Evolutionary conservation across 2,329 filamentous ascomycete genomes (phyloP), one percentile per base, ranked within the genome.

Genomic region (Diaporthe longicolla): DNA sequence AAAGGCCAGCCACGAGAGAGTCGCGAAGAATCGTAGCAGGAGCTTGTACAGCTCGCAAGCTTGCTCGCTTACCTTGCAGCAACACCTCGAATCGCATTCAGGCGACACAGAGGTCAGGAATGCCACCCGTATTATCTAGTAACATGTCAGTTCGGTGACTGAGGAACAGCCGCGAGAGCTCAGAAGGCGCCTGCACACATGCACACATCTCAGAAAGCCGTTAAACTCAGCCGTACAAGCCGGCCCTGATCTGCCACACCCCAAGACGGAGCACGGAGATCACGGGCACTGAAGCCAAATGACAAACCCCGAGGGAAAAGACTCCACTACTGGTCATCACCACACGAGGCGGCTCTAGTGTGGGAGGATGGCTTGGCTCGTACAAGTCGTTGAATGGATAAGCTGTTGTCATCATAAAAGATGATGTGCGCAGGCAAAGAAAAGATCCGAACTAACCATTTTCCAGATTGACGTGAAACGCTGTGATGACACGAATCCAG

Each of bases 291-390:
- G 85, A 88, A 93, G 88, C 88, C 87, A 86, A 86, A 91, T 91
- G n/a, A 91, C 84, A 82, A 83, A 82, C 77, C 76, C 73, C 79
- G 78, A 80, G 80, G 79, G 82, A 82, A 85, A 82, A 90, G 48
- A 93, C 93, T 94, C 90, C 92, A 94, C 93, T 92, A 94, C 93
- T 88, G 82, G 84, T 94, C 92, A 87, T 94, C 84, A 86, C 88
- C 84, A 80, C 83, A 77, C 78, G 79, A 77, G 79, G 79, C 79
- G 82, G 81, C 90, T 94, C 86, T 82, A 89, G 92, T 93, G 90
- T 83, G 92, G 89, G 88, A 94, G 93, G 86, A 89, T 91, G 89
- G 89, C 91, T 93, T 87, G 92, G 92, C 86, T 82, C 85, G 84
- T 83, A 88, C 87, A 88, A 82, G 87, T 93, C 88, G 90, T 92